Evolutionary conservation across 345 rosid species (phyloP).

Genomic region (Bruguiera parviflora): DNA sequence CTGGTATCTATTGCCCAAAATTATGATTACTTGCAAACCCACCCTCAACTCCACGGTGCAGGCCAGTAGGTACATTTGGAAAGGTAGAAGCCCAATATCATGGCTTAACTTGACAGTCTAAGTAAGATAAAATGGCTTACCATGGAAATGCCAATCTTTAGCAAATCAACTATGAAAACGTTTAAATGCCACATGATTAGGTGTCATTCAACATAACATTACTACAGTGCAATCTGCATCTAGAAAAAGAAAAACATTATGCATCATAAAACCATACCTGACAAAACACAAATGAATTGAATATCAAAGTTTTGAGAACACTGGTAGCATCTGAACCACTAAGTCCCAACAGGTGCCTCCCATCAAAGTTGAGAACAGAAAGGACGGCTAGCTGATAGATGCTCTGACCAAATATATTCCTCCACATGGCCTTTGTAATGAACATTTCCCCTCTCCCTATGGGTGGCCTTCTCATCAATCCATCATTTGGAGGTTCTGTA

Average conservation of each 20-base stretch:
- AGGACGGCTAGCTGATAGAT: constrained; percentile 43
- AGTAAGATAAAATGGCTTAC: too few species aligned
- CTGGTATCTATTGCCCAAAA: too few species aligned
- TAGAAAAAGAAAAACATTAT: not conserved
- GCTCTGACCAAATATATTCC: constrained; percentile 89
- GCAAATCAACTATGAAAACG: too few species aligned
- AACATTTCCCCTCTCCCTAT: constrained; percentile 45
- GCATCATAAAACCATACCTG: constrained; percentile 52
- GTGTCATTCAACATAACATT: not conserved
- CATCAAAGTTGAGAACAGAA: constrained; percentile 27
- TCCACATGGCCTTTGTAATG: constrained; percentile 85
- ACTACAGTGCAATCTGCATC: not conserved
- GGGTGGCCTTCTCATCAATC: constrained; percentile 29
- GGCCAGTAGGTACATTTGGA: too few species aligned
- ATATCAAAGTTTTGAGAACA: constrained; percentile 28
- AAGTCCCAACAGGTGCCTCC: constrained; percentile 23
- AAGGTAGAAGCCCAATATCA: too few species aligned
- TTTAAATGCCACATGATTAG: too few species aligned
- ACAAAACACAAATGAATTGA: constrained; percentile 34
- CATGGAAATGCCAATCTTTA: too few species aligned
- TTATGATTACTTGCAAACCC: too few species aligned
- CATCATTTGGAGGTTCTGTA: constrained; percentile 30
- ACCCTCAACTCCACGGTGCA: too few species aligned
- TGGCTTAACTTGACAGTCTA: too few species aligned
- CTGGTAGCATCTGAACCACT: constrained; percentile 53